These are phyloP conservation scores for Zopfia rhizophila DNA, from an alignment of 2,329 filamentous ascomycete species.

Conservation along the genomic window DNA sequence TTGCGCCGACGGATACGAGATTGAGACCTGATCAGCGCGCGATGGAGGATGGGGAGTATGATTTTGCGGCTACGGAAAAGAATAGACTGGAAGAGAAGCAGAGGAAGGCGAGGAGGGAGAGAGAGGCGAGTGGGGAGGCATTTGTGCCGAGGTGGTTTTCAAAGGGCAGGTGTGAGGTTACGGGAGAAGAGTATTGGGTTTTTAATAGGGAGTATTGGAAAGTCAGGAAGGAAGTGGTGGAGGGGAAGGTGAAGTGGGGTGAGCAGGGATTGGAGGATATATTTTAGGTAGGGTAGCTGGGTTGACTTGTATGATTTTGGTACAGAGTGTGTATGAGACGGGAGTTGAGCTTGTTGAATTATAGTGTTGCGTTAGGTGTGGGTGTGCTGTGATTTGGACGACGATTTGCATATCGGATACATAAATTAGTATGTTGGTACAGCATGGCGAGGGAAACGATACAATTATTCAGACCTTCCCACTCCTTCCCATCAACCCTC, in stretches of 20 bases:
- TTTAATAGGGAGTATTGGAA: conserved; percentile 92
- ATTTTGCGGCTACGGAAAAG: conserved; percentile 92
- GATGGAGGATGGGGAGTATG: conserved; percentile 99
- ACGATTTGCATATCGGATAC: no score
- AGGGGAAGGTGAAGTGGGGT: conserved; percentile 72
- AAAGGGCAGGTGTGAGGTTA: conserved; percentile 76
- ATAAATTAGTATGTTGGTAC: no score
- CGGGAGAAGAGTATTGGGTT: conserved; percentile 90
- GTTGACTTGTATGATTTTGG: no score
- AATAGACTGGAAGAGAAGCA: conserved; percentile 93
- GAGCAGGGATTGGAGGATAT: conserved; percentile 75
- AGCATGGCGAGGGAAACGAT: no score
- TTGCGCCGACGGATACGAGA: conserved; percentile 94
- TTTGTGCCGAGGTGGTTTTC: conserved; percentile 88
- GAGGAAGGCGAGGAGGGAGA: conserved; percentile 74
- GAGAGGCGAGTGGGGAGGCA: conserved; percentile 82
- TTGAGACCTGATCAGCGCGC: conserved; percentile 92
- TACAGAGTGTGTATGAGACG: background rate
- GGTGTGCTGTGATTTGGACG: no score
- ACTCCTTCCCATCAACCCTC: no score
- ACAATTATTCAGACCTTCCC: no score
- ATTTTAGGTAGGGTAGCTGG: conserved; percentile 59
- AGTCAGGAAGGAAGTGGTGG: conserved; percentile 72
- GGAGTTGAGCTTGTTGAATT: conserved; percentile 1
- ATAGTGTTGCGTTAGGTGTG: no score